Percentiles rank a stretch among this genome's conserved stretches.
phyloP scores from a whole-genome alignment of 75 land plant species.

The Adiantum capillusveneris region DNA sequence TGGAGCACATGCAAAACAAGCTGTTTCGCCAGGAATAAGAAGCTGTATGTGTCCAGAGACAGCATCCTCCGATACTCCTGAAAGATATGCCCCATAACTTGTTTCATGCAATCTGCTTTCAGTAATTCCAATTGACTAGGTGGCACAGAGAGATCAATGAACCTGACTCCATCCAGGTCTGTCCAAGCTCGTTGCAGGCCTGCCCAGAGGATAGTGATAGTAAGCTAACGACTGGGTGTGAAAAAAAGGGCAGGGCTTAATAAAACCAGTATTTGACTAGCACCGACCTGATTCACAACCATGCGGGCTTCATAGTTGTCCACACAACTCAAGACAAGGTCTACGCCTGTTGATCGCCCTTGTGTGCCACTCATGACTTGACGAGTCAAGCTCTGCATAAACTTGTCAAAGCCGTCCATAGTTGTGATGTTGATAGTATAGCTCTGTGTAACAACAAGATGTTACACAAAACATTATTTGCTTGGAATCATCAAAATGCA shows the following conservation, averaged over 20 bases:
- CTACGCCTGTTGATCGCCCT: conserved; percentile 63
- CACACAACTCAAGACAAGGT: conserved; percentile 95
- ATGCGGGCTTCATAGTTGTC: conserved; percentile 99
- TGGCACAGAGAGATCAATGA: too few species aligned
- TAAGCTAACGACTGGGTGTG: too few species aligned
- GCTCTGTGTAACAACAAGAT: conserved; percentile 42
- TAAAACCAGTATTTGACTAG: neutral
- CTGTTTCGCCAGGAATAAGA: conserved; percentile 95
- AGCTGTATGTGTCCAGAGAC: conserved; percentile 97
- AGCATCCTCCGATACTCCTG: conserved; percentile 99
- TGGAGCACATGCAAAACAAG: conserved; percentile 98
- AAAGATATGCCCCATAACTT: neutral
- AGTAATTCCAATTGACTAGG: too few species aligned
- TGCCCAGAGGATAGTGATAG: conserved; percentile 10
- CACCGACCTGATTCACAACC: conserved; percentile 91
- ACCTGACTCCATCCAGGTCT: conserved; percentile 99
- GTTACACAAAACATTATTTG: neutral
- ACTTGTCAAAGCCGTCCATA: conserved; percentile 80
- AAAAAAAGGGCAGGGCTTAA: too few species aligned
- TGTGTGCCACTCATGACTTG: conserved; percentile 27
- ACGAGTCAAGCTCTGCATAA: conserved; percentile 60
- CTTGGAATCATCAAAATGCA: too few species aligned
- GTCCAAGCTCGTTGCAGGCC: conserved; percentile 96
- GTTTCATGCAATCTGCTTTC: too few species aligned
- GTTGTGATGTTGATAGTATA: conserved; percentile 92